phyloP scores from a whole-genome alignment of 2,329 filamentous ascomycete species.

The Sporothrix brasiliensis region DNA sequence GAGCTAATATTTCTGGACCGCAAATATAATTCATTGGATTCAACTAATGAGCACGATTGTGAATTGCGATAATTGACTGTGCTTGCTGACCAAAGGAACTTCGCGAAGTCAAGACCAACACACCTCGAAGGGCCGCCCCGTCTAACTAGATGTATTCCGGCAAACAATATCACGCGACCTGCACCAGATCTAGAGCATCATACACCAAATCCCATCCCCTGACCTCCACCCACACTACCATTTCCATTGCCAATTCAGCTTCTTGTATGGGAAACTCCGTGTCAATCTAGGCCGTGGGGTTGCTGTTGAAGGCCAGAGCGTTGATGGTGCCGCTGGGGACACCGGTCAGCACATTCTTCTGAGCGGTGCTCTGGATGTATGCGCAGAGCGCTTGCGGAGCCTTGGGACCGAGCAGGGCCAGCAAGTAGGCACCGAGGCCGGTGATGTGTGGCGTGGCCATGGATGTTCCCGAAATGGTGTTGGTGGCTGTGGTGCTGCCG shows the following conservation, averaged over 20 bases:
- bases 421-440: slow-evolving; percentile 46
- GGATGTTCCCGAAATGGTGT: slow-evolving; percentile 53
- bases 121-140: background rate
- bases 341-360: slow-evolving; percentile 47
- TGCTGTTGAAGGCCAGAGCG: slow-evolving; percentile 60
- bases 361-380: slow-evolving; percentile 50
- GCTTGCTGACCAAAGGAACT: background rate
- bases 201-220: background rate
- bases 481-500: slow-evolving; percentile 45
- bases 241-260: too few species aligned
- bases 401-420: slow-evolving; percentile 49
- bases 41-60: background rate
- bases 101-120: background rate
- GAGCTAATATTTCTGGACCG: slow-evolving; percentile 5
- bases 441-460: slow-evolving; percentile 46
- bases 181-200: background rate
- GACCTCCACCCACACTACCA: background rate
- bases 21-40: slow-evolving; percentile 23
- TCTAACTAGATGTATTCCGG: background rate
- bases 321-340: slow-evolving; percentile 53
- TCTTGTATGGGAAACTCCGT: too few species aligned
- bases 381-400: slow-evolving; percentile 52
- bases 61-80: background rate
- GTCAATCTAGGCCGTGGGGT: slow-evolving; percentile 37
- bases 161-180: background rate